Evolutionary conservation across 306 rosid species (phyloP), one percentile per base, ranked within the genome.

Genomic region (Lithocarpus polystachyus): DNA sequence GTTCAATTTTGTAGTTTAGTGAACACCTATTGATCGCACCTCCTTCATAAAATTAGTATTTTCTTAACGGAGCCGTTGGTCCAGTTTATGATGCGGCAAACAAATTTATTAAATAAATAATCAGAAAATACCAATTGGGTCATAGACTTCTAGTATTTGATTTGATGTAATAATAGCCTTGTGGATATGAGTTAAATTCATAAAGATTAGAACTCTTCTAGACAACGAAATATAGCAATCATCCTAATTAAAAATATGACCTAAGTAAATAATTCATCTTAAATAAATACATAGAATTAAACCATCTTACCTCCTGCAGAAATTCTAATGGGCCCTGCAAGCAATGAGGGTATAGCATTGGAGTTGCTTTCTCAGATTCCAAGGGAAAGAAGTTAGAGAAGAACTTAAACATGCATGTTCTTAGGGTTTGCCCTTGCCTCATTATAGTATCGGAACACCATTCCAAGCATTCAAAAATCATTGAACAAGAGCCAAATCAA

Each of bases 281-380:
- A 28, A 29, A 40, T 10, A 22, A 48, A 33, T 62, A 37, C 54
- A 64, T 18, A 65, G 67, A 22, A 64, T 37, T 24, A 29, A 18
- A 56, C 22, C 45, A 62, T 70, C 81, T 28, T 75, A 86, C 91
- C 91, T 88, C 91, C 71, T 86, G 91, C 77, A 79, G 88, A 78
- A 81, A 88, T 72, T 86, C 91, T 11, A 81, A 64, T 56, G 89
- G 88, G 57, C 89, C 89, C 65, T 88, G 91, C 78, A 40, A 68
- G 68, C 89, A 83, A 67, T 77, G 75, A 43, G 89, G 53, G 18
- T 79, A 52, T 26, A 77, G 83, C 77, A 74, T 71, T 77, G 86
- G 71, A 56, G 89, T 88, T 6, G 91, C 88, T 81, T 88, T 86
- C 72, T 76, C 80, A 55, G 83, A 77, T 78, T 88, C 91, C 10